Conservation (phyloP, 148 eudicot species). For the Mesembryanthemum crystallinum region DNA sequence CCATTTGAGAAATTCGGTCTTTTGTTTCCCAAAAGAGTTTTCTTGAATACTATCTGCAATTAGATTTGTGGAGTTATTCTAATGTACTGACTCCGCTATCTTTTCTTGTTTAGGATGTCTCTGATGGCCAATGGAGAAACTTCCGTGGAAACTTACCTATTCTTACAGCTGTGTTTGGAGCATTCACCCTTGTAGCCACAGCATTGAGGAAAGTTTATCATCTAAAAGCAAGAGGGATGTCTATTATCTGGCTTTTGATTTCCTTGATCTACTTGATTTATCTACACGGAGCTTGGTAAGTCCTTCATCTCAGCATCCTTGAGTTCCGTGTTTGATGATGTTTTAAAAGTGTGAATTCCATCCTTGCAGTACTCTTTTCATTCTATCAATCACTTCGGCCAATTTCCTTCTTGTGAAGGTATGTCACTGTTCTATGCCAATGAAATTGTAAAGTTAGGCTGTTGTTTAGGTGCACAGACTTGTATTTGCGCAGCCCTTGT, state of each 20-base stretch:
- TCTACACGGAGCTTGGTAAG: conserved; percentile 92
- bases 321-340: conserved; percentile 8
- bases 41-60: background rate
- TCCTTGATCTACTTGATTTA: conserved; percentile 64
- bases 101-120: conserved; percentile 55
- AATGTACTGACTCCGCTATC: background rate
- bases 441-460: background rate
- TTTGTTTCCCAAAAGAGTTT: background rate
- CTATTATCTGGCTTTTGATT: conserved; percentile 74
- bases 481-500: background rate
- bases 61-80: background rate
- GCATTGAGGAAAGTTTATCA: conserved; percentile 40
- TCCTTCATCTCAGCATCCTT: conserved; percentile 3
- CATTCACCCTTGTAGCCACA: conserved; percentile 62
- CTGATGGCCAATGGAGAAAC: conserved; percentile 96
- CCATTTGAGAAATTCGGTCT: background rate
- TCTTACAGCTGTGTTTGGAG: conserved; percentile 65
- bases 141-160: conserved; percentile 76
- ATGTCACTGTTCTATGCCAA: conserved; percentile 15
- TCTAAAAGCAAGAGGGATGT: conserved; percentile 70
- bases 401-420: conserved; percentile 92
- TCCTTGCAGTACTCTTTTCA: conserved; percentile 59
- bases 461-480: background rate
- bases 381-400: conserved; percentile 58
- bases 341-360: conserved; percentile 13